Conservation (phyloP, 371 early-diverging fungal genomes). For the Circinella minor region DNA sequence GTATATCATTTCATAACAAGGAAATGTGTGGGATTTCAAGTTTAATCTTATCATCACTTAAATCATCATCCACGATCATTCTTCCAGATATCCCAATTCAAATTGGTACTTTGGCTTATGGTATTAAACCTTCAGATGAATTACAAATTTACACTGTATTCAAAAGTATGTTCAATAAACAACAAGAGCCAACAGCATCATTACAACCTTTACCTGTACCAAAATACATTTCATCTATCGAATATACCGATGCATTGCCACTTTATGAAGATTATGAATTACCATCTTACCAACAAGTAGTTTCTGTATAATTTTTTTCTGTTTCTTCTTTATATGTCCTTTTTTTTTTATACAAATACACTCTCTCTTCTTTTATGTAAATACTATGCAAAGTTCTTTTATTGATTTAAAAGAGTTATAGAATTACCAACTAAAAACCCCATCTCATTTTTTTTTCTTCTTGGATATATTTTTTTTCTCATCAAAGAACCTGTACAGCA, state of each 20-base stretch:
- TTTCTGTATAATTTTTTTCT: neutral
- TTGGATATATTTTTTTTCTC: too few species aligned
- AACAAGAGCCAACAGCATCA: constrained; percentile 2
- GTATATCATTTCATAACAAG: constrained; percentile 26
- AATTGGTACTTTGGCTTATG: constrained; percentile 39
- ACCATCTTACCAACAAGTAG: constrained; percentile 64
- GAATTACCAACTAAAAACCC: too few species aligned
- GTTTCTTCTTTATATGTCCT: neutral
- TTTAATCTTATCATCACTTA: neutral
- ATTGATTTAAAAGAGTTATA: too few species aligned
- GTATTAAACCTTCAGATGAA: constrained; percentile 35
- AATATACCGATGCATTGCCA: constrained; percentile 37
- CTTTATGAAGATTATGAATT: constrained; percentile 39
- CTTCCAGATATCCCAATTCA: constrained; percentile 27
- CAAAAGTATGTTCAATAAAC: constrained; percentile 6
- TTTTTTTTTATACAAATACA: neutral
- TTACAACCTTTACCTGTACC: constrained; percentile 22
- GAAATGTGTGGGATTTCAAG: constrained; percentile 1
- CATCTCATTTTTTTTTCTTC: too few species aligned
- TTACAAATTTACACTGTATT: constrained; percentile 28
- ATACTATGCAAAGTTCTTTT: too few species aligned
- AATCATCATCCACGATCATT: neutral
- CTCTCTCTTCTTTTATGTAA: too few species aligned
- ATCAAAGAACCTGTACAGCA: too few species aligned
- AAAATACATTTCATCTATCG: constrained; percentile 27